Conservation (phyloP, 1,284 basidiomycete species). For the Apiotrichum laibachii region DNA sequence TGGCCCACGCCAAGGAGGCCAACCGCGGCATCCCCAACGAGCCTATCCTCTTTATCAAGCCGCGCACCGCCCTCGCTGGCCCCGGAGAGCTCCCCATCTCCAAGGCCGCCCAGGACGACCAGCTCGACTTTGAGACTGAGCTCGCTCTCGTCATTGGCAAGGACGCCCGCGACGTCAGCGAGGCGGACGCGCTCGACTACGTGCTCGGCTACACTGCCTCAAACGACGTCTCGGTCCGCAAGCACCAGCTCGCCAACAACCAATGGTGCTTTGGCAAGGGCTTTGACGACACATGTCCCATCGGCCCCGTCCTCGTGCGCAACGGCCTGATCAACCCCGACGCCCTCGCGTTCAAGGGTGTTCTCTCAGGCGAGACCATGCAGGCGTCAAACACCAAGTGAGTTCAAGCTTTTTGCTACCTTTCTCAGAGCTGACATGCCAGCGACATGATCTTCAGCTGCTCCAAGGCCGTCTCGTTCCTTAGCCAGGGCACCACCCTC, state of each 20-base stretch:
- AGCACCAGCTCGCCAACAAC: slow-evolving; percentile 36
- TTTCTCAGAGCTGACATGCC: not conserved
- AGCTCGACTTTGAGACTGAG: slow-evolving; percentile 55
- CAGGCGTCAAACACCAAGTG: slow-evolving; percentile 24
- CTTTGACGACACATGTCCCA: slow-evolving; percentile 51
- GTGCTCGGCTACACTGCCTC: slow-evolving; percentile 60
- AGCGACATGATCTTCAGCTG: slow-evolving; percentile 53
- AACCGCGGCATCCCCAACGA: slow-evolving; percentile 41
- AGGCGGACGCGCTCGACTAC: slow-evolving; percentile 54
- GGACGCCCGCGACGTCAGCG: slow-evolving; percentile 53
- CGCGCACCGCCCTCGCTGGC: slow-evolving; percentile 52
- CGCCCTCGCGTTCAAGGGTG: slow-evolving; percentile 22
- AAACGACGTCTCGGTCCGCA: slow-evolving; percentile 50
- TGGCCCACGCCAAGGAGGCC: slow-evolving; percentile 18
- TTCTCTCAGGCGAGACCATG: slow-evolving; percentile 20
- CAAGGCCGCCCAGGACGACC: slow-evolving; percentile 53
- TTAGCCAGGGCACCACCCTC: slow-evolving; percentile 82
- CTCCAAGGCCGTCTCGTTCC: slow-evolving; percentile 58
- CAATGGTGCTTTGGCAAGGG: slow-evolving; percentile 53
- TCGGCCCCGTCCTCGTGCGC: slow-evolving; percentile 48
- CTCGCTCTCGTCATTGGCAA: slow-evolving; percentile 55
- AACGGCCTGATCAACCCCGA: slow-evolving; percentile 20
- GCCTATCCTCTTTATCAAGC: slow-evolving; percentile 51
- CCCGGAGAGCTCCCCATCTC: slow-evolving; percentile 51
- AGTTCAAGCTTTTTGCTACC: not conserved